Evolutionary conservation across 495 filamentous ascomycete genomes (phyloP).

Genomic region (Xylaria flabelliformis): DNA sequence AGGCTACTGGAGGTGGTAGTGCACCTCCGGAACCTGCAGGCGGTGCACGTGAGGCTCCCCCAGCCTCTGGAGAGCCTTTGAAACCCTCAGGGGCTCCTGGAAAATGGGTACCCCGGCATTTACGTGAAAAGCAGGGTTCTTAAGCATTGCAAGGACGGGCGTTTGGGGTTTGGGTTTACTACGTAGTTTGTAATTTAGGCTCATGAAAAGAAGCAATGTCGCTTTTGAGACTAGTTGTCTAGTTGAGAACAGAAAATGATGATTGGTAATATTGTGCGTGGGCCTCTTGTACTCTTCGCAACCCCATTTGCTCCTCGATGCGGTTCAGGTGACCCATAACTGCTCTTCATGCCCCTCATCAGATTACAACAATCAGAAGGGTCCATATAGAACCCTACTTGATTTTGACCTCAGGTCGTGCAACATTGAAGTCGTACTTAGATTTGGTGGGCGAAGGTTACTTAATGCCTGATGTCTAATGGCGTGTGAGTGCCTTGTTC

Average conservation of each 20-base stretch:
- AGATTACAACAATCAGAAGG: background rate
- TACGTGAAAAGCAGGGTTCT: constrained; percentile 37
- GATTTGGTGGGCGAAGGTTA: background rate
- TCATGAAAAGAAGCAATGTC: constrained; percentile 39
- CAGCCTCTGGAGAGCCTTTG: constrained; percentile 43
- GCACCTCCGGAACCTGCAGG: constrained; percentile 29
- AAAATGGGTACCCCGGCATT: constrained; percentile 51
- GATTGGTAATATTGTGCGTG: constrained; percentile 8
- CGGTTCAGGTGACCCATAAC: background rate
- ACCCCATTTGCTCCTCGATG: background rate
- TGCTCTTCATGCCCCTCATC: background rate
- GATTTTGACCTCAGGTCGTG: background rate
- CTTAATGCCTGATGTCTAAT: too few relatives aligned
- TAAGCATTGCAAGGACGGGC: constrained; percentile 41
- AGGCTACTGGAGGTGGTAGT: constrained; percentile 43
- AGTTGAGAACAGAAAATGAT: constrained; percentile 21
- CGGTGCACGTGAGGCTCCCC: constrained; percentile 33
- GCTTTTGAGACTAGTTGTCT: constrained; percentile 25
- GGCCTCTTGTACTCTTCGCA: background rate
- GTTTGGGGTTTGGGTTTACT: constrained; percentile 42
- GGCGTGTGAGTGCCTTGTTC: too few relatives aligned
- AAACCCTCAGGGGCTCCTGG: constrained; percentile 52
- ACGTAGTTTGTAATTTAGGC: constrained; percentile 38
- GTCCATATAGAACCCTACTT: background rate
- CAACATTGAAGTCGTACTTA: background rate